Conservation (phyloP, 2,329 filamentous ascomycete genomes). For the Xylogone sp. region DNA sequence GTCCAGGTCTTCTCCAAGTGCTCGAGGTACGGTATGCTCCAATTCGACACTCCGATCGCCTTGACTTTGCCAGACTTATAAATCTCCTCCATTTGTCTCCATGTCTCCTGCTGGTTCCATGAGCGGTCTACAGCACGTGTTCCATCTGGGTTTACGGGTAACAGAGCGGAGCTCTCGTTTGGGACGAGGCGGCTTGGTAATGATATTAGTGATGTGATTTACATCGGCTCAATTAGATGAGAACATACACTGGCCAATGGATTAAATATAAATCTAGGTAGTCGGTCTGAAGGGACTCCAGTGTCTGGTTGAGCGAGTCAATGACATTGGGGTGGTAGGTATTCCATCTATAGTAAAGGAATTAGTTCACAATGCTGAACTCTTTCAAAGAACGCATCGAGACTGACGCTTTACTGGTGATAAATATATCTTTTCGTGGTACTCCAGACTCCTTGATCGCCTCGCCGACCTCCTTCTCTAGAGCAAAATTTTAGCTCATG, state of each 20-base stretch:
- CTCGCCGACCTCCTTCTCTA: conserved; percentile 35
- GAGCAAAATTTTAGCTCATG: background rate
- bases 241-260: conserved; percentile 21
- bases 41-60: conserved; percentile 35
- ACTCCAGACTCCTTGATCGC: conserved; percentile 30
- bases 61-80: conserved; percentile 20
- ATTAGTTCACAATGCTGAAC: too few relatives aligned
- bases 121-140: conserved; percentile 26
- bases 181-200: conserved; percentile 8
- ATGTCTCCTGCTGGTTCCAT: conserved; percentile 22
- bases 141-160: conserved; percentile 20
- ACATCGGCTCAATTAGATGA: background rate
- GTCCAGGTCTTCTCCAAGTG: conserved; percentile 23
- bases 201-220: background rate
- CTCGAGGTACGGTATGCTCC: conserved; percentile 24
- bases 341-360: conserved; percentile 50
- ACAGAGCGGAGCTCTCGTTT: conserved; percentile 12
- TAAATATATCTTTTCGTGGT: conserved; percentile 34
- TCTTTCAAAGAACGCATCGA: background rate
- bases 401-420: conserved; percentile 47
- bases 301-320: conserved; percentile 41
- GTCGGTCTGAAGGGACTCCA: conserved; percentile 47
- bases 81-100: conserved; percentile 20
- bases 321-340: conserved; percentile 47
- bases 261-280: conserved; percentile 47